Evolutionary conservation across 202 grass and related monocot genomes (phyloP).

Genomic region (Miscanthus sacchariflorus): DNA sequence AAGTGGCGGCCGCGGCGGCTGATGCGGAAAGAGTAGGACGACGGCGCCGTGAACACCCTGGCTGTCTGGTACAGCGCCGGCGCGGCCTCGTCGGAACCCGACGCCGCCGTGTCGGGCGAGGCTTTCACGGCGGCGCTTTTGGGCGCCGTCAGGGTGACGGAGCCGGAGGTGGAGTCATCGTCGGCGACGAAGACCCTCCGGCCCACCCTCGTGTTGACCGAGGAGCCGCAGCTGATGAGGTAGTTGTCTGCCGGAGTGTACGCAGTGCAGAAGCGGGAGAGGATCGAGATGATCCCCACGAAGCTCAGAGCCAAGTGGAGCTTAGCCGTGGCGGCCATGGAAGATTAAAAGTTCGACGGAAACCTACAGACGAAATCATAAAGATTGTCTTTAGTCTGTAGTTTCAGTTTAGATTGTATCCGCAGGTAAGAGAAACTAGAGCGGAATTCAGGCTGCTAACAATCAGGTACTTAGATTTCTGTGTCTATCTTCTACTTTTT

Average conservation of each 20-base stretch:
- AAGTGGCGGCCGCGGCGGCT: slow-evolving; percentile 48
- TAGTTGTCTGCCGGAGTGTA: slow-evolving; percentile 65
- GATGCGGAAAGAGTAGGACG: slow-evolving; percentile 55
- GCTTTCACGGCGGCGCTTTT: slow-evolving; percentile 38
- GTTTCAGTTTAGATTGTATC: neutral
- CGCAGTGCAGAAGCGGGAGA: neutral
- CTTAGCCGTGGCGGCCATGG: neutral
- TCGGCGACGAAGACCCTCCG: slow-evolving; percentile 53
- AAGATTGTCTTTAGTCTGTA: neutral
- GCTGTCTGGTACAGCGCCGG: slow-evolving; percentile 54
- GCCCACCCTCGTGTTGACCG: slow-evolving; percentile 44
- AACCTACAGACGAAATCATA: slow-evolving; percentile 13
- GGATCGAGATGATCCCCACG: neutral
- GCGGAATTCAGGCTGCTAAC: too few relatives aligned
- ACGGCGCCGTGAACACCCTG: slow-evolving; percentile 54
- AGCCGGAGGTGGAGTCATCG: neutral
- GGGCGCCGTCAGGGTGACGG: slow-evolving; percentile 46
- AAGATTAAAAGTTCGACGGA: neutral
- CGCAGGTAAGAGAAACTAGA: too few relatives aligned
- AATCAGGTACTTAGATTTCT: too few relatives aligned
- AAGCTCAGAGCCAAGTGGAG: neutral
- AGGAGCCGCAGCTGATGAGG: slow-evolving; percentile 68
- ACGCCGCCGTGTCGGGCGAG: neutral
- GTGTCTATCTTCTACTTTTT: too few relatives aligned
- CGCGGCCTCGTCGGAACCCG: neutral